Conservation (phyloP, 106 monocot species). For the Platanthera guangdongensis region DNA sequence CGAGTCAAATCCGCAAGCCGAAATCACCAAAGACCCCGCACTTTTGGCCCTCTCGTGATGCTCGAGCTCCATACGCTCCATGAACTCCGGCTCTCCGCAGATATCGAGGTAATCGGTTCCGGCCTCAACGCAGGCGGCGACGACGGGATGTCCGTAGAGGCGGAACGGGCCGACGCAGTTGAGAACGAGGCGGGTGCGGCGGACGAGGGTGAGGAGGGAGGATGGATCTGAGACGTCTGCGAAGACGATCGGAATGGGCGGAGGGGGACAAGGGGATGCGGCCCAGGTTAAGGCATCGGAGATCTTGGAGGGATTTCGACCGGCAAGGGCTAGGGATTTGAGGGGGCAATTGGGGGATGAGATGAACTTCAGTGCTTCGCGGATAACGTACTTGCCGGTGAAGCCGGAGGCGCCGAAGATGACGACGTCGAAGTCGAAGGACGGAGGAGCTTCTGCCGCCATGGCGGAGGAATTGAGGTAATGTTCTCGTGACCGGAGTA, state of each 20-base stretch:
- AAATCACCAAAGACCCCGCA: conserved; percentile 63
- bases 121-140: conserved; percentile 62
- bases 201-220: conserved; percentile 54
- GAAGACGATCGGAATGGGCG: conserved; percentile 38
- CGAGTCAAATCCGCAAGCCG: conserved; percentile 92
- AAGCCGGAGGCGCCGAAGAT: conserved; percentile 92
- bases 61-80: conserved; percentile 76
- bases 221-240: conserved; percentile 42
- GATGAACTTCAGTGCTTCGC: conserved; percentile 72
- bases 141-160: conserved; percentile 66
- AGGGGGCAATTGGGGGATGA: conserved; percentile 32
- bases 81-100: conserved; percentile 95
- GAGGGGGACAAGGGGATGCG: conserved; percentile 18
- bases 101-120: conserved; percentile 88
- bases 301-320: conserved; percentile 57
- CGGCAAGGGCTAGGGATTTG: conserved; percentile 70
- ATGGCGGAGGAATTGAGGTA: not conserved
- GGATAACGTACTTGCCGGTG: conserved; percentile 80
- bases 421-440: conserved; percentile 42
- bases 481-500: not conserved
- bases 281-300: conserved; percentile 64
- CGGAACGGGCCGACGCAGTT: conserved; percentile 93
- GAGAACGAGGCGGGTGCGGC: conserved; percentile 50
- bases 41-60: conserved; percentile 45
- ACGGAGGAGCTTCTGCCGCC: not conserved